phyloP scores from a whole-genome alignment of 768 basidiomycete species.

The Xanthoconium purpureum region DNA sequence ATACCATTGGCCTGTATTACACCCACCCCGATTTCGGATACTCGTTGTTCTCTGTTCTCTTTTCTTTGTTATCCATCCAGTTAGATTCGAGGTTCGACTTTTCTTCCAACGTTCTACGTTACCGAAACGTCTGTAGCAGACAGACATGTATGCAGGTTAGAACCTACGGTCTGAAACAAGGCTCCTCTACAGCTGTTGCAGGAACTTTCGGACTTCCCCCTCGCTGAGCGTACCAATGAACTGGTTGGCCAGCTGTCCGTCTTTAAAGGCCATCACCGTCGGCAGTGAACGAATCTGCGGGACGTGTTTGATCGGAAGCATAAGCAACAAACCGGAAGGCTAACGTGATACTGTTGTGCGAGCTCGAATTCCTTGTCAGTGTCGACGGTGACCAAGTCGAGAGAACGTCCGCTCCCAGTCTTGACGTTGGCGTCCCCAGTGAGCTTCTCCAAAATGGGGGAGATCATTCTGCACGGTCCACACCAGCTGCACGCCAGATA shows the following conservation, averaged over 20 bases:
- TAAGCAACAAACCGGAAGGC: not conserved
- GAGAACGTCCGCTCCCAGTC: constrained; percentile 50
- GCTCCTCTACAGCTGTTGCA: constrained; percentile 37
- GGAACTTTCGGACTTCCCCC: constrained; percentile 41
- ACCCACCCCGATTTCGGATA: constrained; percentile 8
- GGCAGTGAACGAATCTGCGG: constrained; percentile 69
- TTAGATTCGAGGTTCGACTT: constrained; percentile 2
- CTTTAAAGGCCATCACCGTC: constrained; percentile 74
- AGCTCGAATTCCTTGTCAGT: constrained; percentile 52
- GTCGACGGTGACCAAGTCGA: constrained; percentile 75
- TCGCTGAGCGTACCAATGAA: constrained; percentile 63
- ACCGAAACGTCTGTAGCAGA: constrained; percentile 5
- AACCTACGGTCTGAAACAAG: not conserved
- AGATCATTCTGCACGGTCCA: constrained; percentile 67
- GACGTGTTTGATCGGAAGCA: not conserved
- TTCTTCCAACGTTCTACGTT: constrained; percentile 7
- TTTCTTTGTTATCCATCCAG: constrained; percentile 10
- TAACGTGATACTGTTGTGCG: constrained; percentile 48
- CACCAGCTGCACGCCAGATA: constrained; percentile 59
- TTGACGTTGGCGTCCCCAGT: constrained; percentile 42
- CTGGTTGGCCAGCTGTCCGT: constrained; percentile 53
- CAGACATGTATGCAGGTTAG: not conserved
- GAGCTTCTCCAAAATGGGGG: constrained; percentile 65
- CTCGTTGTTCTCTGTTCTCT: constrained; percentile 4
- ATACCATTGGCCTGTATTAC: constrained; percentile 18